phyloP scores from a whole-genome alignment of 2,329 filamentous ascomycete species.

The Sporothrix brunneoviolacea region DNA sequence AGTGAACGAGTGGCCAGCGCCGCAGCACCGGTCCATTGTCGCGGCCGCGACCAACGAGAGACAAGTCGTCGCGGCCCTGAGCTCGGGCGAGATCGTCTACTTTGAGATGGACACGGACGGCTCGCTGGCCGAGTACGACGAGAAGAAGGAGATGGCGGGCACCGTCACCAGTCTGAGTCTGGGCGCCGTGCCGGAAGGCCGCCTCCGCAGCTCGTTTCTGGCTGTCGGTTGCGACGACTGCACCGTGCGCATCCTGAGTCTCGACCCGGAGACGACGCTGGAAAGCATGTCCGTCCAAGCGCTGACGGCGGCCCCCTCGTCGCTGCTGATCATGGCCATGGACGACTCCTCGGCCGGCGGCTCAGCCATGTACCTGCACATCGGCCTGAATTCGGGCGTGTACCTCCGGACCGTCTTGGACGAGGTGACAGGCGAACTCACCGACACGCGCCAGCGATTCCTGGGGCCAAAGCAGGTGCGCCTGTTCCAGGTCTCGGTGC shows the following conservation, averaged over 20 bases:
- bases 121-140: constrained; percentile 85
- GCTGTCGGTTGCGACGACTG: constrained; percentile 96
- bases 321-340: constrained; percentile 90
- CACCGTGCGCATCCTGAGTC: constrained; percentile 84
- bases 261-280: constrained; percentile 83
- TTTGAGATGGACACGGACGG: constrained; percentile 96
- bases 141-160: constrained; percentile 90
- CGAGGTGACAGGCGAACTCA: constrained; percentile 90
- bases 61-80: constrained; percentile 89
- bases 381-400: constrained; percentile 90
- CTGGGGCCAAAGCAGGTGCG: constrained; percentile 85
- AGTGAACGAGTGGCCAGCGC: constrained; percentile 88
- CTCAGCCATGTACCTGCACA: constrained; percentile 86
- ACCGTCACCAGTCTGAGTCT: constrained; percentile 94
- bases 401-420: constrained; percentile 93
- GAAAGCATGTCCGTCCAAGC: constrained; percentile 94
- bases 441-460: constrained; percentile 91
- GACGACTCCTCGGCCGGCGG: constrained; percentile 85
- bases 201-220: constrained; percentile 81
- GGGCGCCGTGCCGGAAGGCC: constrained; percentile 85
- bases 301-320: constrained; percentile 80
- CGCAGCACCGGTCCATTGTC: constrained; percentile 90
- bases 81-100: constrained; percentile 93
- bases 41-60: constrained; percentile 88
- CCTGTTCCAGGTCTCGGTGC: constrained; percentile 83